Base-by-base conservation (phyloP, 2,329 filamentous ascomycete species). In the Penicillium brevicompactum region DNA sequence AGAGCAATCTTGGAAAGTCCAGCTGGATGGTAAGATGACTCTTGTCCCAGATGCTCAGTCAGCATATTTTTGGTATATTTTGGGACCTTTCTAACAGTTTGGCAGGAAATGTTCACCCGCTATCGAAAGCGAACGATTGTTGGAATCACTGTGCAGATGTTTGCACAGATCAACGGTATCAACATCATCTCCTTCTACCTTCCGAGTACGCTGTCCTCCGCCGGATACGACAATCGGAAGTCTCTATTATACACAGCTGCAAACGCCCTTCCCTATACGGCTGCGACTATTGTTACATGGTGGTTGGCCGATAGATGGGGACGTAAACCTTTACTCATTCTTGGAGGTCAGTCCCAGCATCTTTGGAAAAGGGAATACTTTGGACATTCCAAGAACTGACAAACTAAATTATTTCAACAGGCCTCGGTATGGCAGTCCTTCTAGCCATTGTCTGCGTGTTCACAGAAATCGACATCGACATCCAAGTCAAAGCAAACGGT, bases 121-220 rank as follows among this genome's bases (percentile, higher is more conserved):
- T 77, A 77, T 51, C 71, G 73, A 38, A 76, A 76, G 53, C 69
- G 74, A n/a, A 76, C 73, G 2, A 69, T 76, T 30, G 70, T 76
- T 31, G 74, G 72, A 46, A 74, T 76, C 51, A 75, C 72, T 0
- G 74, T 70, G 8, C 72, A 75, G 38, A 76, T 76, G 72, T 75
- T 73, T 41, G 72, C 74, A 1, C 72, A 76, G 45, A 65, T 76
- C 32, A 75, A 75, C 59, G 74, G 74, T 22, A 76, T 76, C 62
- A 76, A 76, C 60, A 71, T 76, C 60, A 75, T 76, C 54, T 76
- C 74, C 4, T 76, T 76, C 58, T 77, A 77, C 48, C 70, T 76
- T 13, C 74, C 74, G 1, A 71, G 65, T 18, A 71, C 72, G 0
- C 67, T 76, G 2, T 56, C 71, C 10, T 53, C 66, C 7, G 72